phyloP scores from a whole-genome alignment of 2,329 filamentous ascomycete genomes.

The Plenodomus lindquistii region DNA sequence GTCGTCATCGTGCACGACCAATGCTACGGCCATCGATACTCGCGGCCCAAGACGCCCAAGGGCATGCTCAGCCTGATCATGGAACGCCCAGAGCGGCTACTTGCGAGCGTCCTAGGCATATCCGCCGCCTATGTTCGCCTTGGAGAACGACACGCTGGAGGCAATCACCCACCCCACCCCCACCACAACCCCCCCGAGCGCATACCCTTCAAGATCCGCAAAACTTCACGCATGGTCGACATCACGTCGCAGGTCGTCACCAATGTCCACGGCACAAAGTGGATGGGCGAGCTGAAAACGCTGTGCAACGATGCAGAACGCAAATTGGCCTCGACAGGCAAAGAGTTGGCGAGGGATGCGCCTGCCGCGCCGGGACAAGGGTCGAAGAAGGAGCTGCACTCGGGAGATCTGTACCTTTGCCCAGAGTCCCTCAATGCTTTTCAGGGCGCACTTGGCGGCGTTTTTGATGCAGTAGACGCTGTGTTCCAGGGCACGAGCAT shows the following conservation, averaged over 20 bases:
- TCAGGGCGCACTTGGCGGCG: constrained; percentile 87
- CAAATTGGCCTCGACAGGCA: constrained; percentile 75
- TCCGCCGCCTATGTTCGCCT: constrained; percentile 89
- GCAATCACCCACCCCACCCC: constrained; percentile 68
- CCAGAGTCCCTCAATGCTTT: constrained; percentile 83
- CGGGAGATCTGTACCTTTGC: constrained; percentile 90
- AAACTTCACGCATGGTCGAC: constrained; percentile 72
- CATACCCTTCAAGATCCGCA: constrained; percentile 82
- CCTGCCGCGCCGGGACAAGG: constrained; percentile 46
- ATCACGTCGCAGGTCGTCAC: constrained; percentile 78
- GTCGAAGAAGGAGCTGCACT: constrained; percentile 71
- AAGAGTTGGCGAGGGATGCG: constrained; percentile 69
- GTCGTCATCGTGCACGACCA: constrained; percentile 88
- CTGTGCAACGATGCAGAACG: constrained; percentile 83
- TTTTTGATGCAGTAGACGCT: constrained; percentile 88
- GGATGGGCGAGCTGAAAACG: constrained; percentile 88
- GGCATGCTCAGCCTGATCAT: constrained; percentile 78
- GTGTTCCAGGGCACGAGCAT: constrained; percentile 64
- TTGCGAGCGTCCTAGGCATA: constrained; percentile 79
- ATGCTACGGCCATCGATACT: constrained; percentile 92
- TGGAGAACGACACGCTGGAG: constrained; percentile 76
- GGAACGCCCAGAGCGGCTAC: constrained; percentile 88
- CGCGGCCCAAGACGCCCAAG: constrained; percentile 77
- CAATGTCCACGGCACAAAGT: constrained; percentile 85
- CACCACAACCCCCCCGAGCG: constrained; percentile 61